Percentiles rank a stretch among this genome's conserved stretches.
Evolutionary conservation across 805 yeast species (phyloP).

Genomic region (Nakazawaea holstii): DNA sequence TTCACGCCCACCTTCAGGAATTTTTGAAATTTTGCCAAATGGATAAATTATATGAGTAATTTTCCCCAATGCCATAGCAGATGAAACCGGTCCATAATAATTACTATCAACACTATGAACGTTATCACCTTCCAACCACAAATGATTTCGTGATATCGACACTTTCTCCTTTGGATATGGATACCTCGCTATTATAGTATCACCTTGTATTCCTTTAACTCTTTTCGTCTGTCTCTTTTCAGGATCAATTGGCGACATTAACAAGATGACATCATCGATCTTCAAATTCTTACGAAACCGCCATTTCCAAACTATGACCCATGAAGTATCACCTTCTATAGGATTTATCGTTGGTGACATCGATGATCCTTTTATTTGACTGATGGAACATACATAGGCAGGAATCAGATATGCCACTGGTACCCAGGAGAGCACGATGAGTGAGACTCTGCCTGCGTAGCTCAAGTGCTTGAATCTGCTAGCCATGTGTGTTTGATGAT

Average conservation of each 20-base stretch:
- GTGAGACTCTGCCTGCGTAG: constrained; percentile 24
- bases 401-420: constrained; percentile 70
- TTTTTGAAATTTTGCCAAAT: constrained; percentile 42
- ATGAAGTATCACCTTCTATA: constrained; percentile 41
- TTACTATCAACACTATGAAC: constrained; percentile 80
- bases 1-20: constrained; percentile 50
- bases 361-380: constrained; percentile 71
- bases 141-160: constrained; percentile 68
- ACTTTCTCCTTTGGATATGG: constrained; percentile 64
- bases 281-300: constrained; percentile 42
- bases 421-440: constrained; percentile 59
- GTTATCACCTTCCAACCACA: constrained; percentile 96
- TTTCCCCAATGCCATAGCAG: constrained; percentile 75
- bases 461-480: constrained; percentile 9
- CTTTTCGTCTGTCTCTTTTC: constrained; percentile 73
- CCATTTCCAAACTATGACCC: constrained; percentile 67
- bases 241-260: constrained; percentile 80
- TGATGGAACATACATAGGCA: constrained; percentile 69
- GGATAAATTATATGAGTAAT: constrained; percentile 74
- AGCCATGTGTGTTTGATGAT: no score
- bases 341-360: constrained; percentile 92
- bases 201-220: constrained; percentile 72
- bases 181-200: constrained; percentile 52
- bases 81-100: constrained; percentile 81
- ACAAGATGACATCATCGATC: constrained; percentile 68